Evolutionary conservation across 169 alveolate genomes (phyloP), one percentile per base, ranked within the genome.

Genomic region (Plasmodium gonderi): DNA sequence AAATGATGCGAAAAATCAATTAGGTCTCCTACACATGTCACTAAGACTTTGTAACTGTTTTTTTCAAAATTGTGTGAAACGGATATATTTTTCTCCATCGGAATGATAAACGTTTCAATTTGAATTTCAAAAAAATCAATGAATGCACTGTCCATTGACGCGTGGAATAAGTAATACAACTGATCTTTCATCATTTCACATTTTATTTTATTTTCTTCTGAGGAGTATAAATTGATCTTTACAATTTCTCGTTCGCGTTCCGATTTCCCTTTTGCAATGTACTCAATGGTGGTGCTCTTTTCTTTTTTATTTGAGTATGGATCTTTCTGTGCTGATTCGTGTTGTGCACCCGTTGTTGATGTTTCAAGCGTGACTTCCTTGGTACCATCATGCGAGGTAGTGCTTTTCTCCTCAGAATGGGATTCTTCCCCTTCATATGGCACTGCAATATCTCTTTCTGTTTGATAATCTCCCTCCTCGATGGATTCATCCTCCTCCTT

Each of bases 161-260:
- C 20, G 67, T 85, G 92, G 29, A 85, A 26, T 8, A 85, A 51
- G 67, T 85, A 85, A 40, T 85, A 85, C 47, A 85, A 29, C 38
- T 74, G 51, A 65, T 85, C 92, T 40, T 85, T 85, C 51, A 85
- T 40, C 67, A 85, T 74, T 74, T 85, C 92, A 31, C 79, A 42
- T 38, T 74, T 26, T 38, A 54, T 60, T 85, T 77, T 85, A 26
- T 85, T 40, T 54, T n/a, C 47, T 51, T 29, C 92, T 38, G 69
- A 42, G 14, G 79, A 29, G 31, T 74, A 45, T 11, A 85, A 20
- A 11, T 6, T 51, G 45, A 85, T 42, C 17, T 74, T 85, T 85
- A 85, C 67, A 7, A 49, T 64, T 40, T 75, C 79, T 12, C 69
- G 40, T 47, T 74, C 51, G 44, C 2, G 54, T 31, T 31, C 31